These are phyloP conservation scores for Xylaria sp. DNA, from an alignment of 2,329 filamentous ascomycete genomes.

Conservation along the genomic window DNA sequence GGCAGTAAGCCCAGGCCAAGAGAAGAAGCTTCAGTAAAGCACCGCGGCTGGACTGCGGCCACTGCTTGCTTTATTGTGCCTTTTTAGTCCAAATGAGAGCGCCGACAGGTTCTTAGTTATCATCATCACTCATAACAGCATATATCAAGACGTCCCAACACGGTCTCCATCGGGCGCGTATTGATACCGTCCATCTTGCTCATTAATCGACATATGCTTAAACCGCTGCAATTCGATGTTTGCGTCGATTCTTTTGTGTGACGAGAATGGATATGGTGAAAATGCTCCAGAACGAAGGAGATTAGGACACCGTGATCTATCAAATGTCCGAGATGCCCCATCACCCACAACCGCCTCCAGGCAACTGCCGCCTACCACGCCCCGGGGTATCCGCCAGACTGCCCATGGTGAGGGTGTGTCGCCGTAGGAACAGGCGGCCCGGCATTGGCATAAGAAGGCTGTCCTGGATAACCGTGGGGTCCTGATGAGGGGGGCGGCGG, in stretches of 20 bases:
- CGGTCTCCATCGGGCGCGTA: constrained; percentile 5
- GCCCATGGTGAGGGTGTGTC: constrained; percentile 33
- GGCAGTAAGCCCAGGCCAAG: constrained; percentile 29
- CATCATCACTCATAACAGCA: constrained; percentile 29
- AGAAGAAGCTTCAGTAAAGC: constrained; percentile 45
- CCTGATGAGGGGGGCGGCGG: constrained; percentile 31
- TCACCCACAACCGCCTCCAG: not conserved
- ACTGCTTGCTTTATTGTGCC: constrained; percentile 24
- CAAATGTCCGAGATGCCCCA: constrained; percentile 19
- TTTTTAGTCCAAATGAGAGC: constrained; percentile 26
- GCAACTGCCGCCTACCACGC: constrained; percentile 31
- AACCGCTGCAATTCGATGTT: constrained; percentile 7
- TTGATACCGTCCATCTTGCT: constrained; percentile 5
- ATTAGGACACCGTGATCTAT: constrained; percentile 23
- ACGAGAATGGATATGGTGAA: constrained; percentile 9
- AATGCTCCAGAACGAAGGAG: constrained; percentile 20
- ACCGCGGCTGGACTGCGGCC: constrained; percentile 8
- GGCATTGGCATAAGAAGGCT: constrained; percentile 34
- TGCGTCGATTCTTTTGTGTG: constrained; percentile 7
- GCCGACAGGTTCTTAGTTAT: constrained; percentile 12
- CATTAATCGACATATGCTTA: constrained; percentile 13
- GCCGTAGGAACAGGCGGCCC: constrained; percentile 31
- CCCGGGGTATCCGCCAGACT: constrained; percentile 40
- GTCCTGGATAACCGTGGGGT: constrained; percentile 32
- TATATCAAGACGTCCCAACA: constrained; percentile 19